Evolutionary conservation across 176 grass and related monocot species (phyloP), one percentile per base, ranked within the genome.

Genomic region (Triticum timopheevii): DNA sequence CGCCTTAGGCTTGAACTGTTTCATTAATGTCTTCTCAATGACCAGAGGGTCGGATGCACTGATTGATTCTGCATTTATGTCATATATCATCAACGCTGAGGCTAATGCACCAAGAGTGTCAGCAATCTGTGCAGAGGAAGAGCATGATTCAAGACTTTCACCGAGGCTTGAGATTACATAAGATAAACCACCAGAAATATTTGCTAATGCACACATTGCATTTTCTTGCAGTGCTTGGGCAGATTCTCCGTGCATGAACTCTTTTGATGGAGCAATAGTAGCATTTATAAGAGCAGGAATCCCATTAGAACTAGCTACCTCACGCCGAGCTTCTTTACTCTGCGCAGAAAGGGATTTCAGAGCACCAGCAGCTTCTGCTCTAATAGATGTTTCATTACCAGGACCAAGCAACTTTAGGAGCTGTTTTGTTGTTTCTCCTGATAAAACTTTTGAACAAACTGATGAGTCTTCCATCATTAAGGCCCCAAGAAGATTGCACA

Each of bases 201-300:
- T 99, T 87, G 97, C 97, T 52, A 99, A 87, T 84, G 97, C 97
- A 87, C 97, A 94, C 97, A 99, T 99, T 3, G 97, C 97, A 93
- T 99, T 99, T 86, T 97, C 97, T 84, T 99, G 97, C 87, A 99
- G 87, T 54, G 94, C 94, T 80, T 99, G 94, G 77, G 97, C 97
- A 89, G 94, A 97, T 92, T 99, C 97, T 24, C 97, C 97, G 83
- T 99, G 97, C 97, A 99, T 99, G 82, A 97, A 99, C 92, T 99
- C 97, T 80, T 99, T 99, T 33, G 97, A 99, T 76, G 97, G 97
- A 87, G 97, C 97, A 85, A 99, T 99, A 73, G 97, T 99, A 68
- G 97, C 97, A 93, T 99, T 99, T 85, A 99, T 99, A 62, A 99
- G 88, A 90, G 94, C 82, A 83, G 97, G 97, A 69, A 99, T 99